A percentile compares a stretch with the other conserved stretches of the same genome.
Conservation (phyloP, 441 rosid species). For the California macrophylla region DNA sequence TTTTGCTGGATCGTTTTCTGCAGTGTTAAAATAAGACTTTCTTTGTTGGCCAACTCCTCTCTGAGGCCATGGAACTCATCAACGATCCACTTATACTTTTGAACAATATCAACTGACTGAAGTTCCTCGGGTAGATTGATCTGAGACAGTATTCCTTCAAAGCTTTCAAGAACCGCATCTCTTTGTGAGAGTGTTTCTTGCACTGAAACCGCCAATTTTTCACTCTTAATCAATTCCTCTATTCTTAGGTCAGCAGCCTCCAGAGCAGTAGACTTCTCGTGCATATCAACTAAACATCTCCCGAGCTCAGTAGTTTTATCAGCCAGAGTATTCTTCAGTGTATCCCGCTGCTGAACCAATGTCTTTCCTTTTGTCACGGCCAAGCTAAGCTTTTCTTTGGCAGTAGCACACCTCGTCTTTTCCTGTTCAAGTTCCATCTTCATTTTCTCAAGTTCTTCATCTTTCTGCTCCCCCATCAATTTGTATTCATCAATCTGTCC, state of each 20-base stretch:
- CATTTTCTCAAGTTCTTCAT: slow-evolving; percentile 38
- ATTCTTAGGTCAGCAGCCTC: slow-evolving; percentile 46
- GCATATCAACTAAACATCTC: slow-evolving; percentile 51
- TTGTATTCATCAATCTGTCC: slow-evolving; percentile 55
- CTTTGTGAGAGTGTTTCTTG: slow-evolving; percentile 48
- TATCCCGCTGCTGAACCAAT: slow-evolving; percentile 81
- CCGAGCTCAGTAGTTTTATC: slow-evolving; percentile 64
- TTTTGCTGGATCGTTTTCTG: not conserved
- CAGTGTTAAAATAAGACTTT: slow-evolving; percentile 2
- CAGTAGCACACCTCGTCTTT: slow-evolving; percentile 57
- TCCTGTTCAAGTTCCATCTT: slow-evolving; percentile 67
- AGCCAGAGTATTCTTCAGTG: slow-evolving; percentile 61
- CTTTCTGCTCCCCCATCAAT: slow-evolving; percentile 28
- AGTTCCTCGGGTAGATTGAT: slow-evolving; percentile 47
- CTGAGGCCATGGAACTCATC: slow-evolving; percentile 1
- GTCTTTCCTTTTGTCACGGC: slow-evolving; percentile 94
- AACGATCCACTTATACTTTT: slow-evolving; percentile 21
- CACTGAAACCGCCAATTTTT: slow-evolving; percentile 41
- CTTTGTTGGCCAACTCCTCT: not conserved
- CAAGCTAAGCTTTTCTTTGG: slow-evolving; percentile 89
- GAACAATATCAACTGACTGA: slow-evolving; percentile 36
- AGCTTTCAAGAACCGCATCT: slow-evolving; percentile 40
- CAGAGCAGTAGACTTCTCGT: slow-evolving; percentile 47
- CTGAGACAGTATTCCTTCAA: slow-evolving; percentile 44
- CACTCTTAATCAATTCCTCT: slow-evolving; percentile 49